phyloP scores from a whole-genome alignment of 371 early-diverging fungal genomes.

The Actinomucor elegans region DNA sequence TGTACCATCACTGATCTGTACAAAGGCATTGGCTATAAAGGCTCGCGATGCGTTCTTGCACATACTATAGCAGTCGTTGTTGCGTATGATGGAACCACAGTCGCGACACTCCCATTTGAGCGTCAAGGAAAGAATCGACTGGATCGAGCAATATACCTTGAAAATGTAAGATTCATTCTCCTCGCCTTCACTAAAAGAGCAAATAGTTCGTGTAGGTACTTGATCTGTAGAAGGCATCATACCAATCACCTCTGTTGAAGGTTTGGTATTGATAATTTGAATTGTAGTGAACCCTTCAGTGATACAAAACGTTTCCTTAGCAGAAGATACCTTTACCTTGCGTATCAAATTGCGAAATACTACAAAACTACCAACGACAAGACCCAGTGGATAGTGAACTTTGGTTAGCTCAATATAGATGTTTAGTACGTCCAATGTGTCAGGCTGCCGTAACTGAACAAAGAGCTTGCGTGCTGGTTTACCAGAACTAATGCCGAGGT shows the following conservation, averaged over 20 bases:
- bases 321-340: not conserved
- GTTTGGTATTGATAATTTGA: not conserved
- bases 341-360: constrained; percentile 22
- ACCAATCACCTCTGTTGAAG: not conserved
- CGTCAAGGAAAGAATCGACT: not conserved
- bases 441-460: constrained; percentile 25
- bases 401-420: constrained; percentile 23
- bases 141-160: not conserved
- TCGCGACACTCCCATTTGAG: constrained; percentile 26
- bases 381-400: constrained; percentile 24
- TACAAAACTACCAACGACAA: constrained; percentile 27
- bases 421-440: constrained; percentile 25
- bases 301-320: constrained; percentile 1
- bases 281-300: not conserved
- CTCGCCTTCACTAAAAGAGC: not conserved
- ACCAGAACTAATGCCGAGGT: constrained; percentile 23
- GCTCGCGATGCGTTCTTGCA: constrained; percentile 17
- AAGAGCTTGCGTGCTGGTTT: constrained; percentile 20
- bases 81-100: constrained; percentile 20
- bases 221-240: not conserved
- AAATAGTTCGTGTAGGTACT: not conserved
- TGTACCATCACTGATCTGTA: constrained; percentile 25
- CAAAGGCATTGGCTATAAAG: constrained; percentile 22
- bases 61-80: constrained; percentile 19
- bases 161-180: not conserved